Base-by-base conservation (phyloP, 2,329 filamentous ascomycete genomes). In the Calonectria henricotiae region DNA sequence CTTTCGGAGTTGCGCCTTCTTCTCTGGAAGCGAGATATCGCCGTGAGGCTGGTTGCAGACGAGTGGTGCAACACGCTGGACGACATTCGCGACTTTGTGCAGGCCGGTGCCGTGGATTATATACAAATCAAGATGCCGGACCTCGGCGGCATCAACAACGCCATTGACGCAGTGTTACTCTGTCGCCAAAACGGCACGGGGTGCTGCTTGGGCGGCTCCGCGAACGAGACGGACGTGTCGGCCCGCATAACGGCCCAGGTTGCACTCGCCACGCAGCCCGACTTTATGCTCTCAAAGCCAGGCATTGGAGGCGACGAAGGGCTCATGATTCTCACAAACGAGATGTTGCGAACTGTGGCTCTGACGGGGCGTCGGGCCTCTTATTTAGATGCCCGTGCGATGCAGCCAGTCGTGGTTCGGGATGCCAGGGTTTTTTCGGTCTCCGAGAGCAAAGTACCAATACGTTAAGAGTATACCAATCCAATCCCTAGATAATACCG, bases 21-120 rank as follows among this genome's bases (percentile, higher is more conserved):
- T 5, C 49, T 55, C 7, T 23, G 32, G 30, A 32, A 55, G 11
- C 49, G 32, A 11, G 32, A 23, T 11, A 12, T 55, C 17, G 30
- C 49, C 7, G 49, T 55, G 30, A 55, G n/a, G 12, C n/a, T 55
- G 4, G 49, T 55, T 12, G 49, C 49, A 5, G 49, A 55, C 11
- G 49, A 55, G 49, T 55, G 49, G 49, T 55, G 49, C 32, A 55
- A 55, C 11, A 55, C 49, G 9, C n/a, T 55, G 17, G 49, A 55
- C 7, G 49, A 55, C n/a, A 55, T 55, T 37, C 49, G 49, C 17
- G 49, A 55, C n/a, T 55, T 55, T 55, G 49, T 37, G 32, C 49
- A 35, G 5, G 49, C 49, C 49, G 30, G 30, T 1, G 49, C 49
- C 5, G 49, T 35, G 12, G 49, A 55, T 13, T 55, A 55, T 11